These are phyloP conservation scores for Mycena sp. DNA, from an alignment of 1,284 basidiomycete genomes.

Conservation along the genomic window DNA sequence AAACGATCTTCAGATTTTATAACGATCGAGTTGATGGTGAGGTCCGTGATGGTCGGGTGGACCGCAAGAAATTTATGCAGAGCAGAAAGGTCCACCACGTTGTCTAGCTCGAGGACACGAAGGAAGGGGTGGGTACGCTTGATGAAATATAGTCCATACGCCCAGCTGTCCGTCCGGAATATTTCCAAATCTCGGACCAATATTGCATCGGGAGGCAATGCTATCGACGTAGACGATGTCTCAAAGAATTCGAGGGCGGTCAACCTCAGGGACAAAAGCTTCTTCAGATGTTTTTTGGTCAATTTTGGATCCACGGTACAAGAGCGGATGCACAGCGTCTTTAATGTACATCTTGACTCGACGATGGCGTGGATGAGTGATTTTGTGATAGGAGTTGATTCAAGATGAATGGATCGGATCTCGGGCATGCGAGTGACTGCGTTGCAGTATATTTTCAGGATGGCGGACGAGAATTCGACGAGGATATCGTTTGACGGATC, in stretches of 20 bases:
- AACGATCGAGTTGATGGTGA: slow-evolving; percentile 9
- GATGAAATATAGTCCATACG: slow-evolving; percentile 15
- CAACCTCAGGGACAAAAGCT: background rate
- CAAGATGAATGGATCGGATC: slow-evolving; percentile 7
- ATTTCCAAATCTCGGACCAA: slow-evolving; percentile 7
- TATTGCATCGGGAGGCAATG: slow-evolving; percentile 2
- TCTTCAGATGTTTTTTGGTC: background rate
- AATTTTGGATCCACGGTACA: slow-evolving; percentile 5
- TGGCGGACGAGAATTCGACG: background rate
- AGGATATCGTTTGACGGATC: background rate
- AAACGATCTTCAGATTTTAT: background rate
- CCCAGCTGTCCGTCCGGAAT: slow-evolving; percentile 24
- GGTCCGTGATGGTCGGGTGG: slow-evolving; percentile 19
- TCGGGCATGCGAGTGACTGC: slow-evolving; percentile 16
- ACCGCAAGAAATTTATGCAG: slow-evolving; percentile 17
- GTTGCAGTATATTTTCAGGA: slow-evolving; percentile 1
- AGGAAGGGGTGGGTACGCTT: slow-evolving; percentile 17
- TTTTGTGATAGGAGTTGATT: slow-evolving; percentile 11
- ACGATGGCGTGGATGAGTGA: slow-evolving; percentile 14
- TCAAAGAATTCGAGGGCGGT: slow-evolving; percentile 11
- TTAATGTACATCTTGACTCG: slow-evolving; percentile 1
- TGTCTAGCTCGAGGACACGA: slow-evolving; percentile 21
- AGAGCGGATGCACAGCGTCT: slow-evolving; percentile 13
- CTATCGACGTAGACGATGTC: background rate
- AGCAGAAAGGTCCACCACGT: slow-evolving; percentile 1